Evolutionary conservation across 2,329 filamentous ascomycete genomes (phyloP), one percentile per base, ranked within the genome.

Genomic region (Domatiomyces catenatus): DNA sequence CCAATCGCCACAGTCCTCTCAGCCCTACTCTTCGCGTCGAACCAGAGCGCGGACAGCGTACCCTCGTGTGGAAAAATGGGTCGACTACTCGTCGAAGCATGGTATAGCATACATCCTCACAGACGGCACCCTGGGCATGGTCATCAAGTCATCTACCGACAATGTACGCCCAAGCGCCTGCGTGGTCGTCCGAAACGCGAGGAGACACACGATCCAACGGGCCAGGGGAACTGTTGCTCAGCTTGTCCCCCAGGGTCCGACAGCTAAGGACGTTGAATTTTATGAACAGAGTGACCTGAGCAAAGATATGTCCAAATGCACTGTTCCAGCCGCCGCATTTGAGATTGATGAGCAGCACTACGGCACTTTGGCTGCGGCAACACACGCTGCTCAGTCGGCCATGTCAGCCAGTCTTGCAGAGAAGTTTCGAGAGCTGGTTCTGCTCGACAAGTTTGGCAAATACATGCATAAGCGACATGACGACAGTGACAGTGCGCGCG

Each of bases 51-150:
- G 45, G 18, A 53, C 51, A 28, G 65, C 64, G 2, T 69, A 72
- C 49, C 61, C 70, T 2, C 69, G 72, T 51, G 71, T 74, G 3
- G 69, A 73, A 47, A 74, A 74, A 61, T 74, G 71, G 71, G 71
- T 74, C 18, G 71, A 74, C 54, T 74, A 74, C 55, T 72, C 71
- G 6, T 72, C 72, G 52, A 67, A 71, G 46, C 73, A 73, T 52
- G 71, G 71, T 8, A 72, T 74, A 46, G 71, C 71, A 5, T 74
- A 74, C 54, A 69, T 73, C 6, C 56, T 74, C n/a, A 69, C 70
- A 45, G 71, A 74, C 58, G 70, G 71, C 3, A 73, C 68, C 32
- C 69, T 74, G 19, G 71, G 71, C 3, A 73, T 71, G 60, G 65
- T 73, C 8, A 70, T 74, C 57, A 73, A 71, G 54, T 68, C 66